Conservation (phyloP, 2,329 filamentous ascomycete genomes). For the Epichloe hybrida region DNA sequence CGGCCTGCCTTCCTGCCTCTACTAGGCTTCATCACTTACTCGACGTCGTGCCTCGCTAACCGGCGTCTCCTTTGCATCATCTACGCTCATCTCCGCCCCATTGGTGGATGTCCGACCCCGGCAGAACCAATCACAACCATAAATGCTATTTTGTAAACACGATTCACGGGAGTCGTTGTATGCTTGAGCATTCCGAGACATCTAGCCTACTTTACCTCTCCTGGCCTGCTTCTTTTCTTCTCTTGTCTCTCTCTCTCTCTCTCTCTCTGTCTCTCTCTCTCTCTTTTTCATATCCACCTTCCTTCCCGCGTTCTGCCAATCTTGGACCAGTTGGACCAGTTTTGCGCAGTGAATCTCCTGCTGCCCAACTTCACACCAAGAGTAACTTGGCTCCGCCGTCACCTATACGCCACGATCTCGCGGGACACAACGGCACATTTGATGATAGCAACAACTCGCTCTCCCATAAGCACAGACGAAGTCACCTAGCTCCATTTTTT, state of each 20-base stretch:
- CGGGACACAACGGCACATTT: not conserved
- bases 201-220: constrained; percentile 4
- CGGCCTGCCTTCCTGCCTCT: constrained; percentile 8
- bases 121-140: constrained; percentile 22
- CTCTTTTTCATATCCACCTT: not conserved
- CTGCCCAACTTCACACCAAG: not conserved
- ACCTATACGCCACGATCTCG: not conserved
- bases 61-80: constrained; percentile 21
- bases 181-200: constrained; percentile 17
- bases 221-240: constrained; percentile 4
- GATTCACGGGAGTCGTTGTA: constrained; percentile 12
- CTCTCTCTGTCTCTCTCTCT: not conserved
- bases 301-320: not conserved
- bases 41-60: constrained; percentile 18
- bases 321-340: not conserved
- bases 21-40: constrained; percentile 1
- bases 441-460: not conserved
- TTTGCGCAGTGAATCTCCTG: not conserved
- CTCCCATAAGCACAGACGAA: not conserved
- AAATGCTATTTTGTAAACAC: constrained; percentile 16
- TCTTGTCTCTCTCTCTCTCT: not conserved
- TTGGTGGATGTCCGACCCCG: constrained; percentile 19
- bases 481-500: not conserved
- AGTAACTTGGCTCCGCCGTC: not conserved
- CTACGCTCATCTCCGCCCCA: constrained; percentile 18